Evolutionary conservation across 495 filamentous ascomycete species (phyloP), one percentile per base, ranked within the genome.

Genomic region (Trichoderma asperelloides): DNA sequence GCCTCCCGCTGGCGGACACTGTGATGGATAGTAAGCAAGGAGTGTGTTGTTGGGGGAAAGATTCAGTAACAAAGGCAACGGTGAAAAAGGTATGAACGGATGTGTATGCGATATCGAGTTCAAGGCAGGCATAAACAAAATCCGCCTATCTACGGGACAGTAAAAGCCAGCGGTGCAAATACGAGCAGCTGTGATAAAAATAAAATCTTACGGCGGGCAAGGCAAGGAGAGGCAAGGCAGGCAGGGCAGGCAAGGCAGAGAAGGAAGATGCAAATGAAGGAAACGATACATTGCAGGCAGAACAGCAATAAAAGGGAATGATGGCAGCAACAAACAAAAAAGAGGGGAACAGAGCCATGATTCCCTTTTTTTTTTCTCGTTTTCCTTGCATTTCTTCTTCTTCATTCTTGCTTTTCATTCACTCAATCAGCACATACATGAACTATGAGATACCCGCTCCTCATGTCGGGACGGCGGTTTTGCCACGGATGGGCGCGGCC

Each of bases 1-100:
- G 79, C 45, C 84, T 85, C 37, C 86, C 82, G 13, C 87, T 25
- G 55, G 55, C 27, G 12, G 55, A 60, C 11, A 60, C 55, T 60
- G 55, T 30, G 27, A 30, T 27, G 1, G 23, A n/a, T 28, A 30
- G 55, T 60, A 27, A 60, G 55, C 27, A 60, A 30, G 5, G 23
- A 60, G 27, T 5, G 21, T 25, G 8, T n/a, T n/a, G n/a, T n/a
- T n/a, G 55, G 47, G 47, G 21, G 47, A 47, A 5, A 51, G 33
- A 37, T 37, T 37, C 33, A 37, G 33, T 37, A 37, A 37, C 5
- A 37, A 37, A 37, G n/a, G n/a, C n/a, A n/a, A n/a, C n/a, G n/a
- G n/a, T n/a, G n/a, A n/a, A n/a, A n/a, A n/a, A n/a, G 33, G 33
- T 7, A 8, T 37, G 33, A 37, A 37, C 9, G 33, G 6, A 8